Conservation (phyloP, 257 asterid genomes). For the Plantago ovata region DNA sequence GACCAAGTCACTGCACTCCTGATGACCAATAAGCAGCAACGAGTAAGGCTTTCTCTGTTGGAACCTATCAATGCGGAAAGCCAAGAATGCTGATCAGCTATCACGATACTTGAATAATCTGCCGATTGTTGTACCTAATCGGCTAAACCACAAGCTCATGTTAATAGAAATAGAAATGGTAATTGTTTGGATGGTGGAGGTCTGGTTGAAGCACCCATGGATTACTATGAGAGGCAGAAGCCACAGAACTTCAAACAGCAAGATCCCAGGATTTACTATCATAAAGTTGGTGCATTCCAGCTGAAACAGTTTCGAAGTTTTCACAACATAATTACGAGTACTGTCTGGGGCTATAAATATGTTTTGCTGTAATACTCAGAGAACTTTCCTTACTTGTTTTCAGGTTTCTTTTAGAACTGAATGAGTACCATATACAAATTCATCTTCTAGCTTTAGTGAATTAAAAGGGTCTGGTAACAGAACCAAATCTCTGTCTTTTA, state of each 20-base stretch:
- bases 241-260: conserved; percentile 1
- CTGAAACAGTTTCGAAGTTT: conserved; percentile 18
- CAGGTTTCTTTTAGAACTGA: too few species aligned
- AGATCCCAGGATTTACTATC: conserved; percentile 9
- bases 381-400: too few species aligned
- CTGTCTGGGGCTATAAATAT: conserved; percentile 13
- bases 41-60: conserved; percentile 11
- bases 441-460: too few species aligned
- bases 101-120: conserved; percentile 23
- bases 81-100: conserved; percentile 14
- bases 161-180: conserved; percentile 19
- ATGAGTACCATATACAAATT: too few species aligned
- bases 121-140: conserved; percentile 22
- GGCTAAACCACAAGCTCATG: conserved; percentile 28
- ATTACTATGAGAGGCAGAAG: too few species aligned
- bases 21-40: too few species aligned
- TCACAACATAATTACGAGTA: conserved; percentile 22
- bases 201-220: neutral
- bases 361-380: neutral
- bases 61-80: conserved; percentile 1
- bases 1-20: too few species aligned
- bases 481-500: too few species aligned
- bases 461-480: too few species aligned
- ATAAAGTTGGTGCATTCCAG: conserved; percentile 19
- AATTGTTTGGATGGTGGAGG: conserved; percentile 18